phyloP scores from a whole-genome alignment of 2,329 filamentous ascomycete genomes.

The Blastomyces silverae region DNA sequence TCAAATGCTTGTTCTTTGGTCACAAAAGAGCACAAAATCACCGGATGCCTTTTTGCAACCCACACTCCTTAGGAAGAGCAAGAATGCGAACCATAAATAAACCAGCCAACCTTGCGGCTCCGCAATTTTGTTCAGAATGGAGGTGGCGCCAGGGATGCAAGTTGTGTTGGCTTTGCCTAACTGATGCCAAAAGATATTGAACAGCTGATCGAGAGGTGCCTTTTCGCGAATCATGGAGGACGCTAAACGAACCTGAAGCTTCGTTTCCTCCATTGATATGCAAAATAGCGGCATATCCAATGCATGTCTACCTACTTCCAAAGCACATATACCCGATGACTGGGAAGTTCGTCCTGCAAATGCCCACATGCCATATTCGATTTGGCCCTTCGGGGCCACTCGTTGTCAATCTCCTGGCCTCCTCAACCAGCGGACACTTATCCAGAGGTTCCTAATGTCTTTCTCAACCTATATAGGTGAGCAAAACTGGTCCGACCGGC shows the following conservation, averaged over 20 bases:
- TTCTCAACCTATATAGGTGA: not conserved
- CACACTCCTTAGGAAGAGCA: not conserved
- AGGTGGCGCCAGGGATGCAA: constrained; percentile 9
- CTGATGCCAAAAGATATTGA: not conserved
- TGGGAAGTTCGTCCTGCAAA: not conserved
- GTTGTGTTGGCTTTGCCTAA: constrained; percentile 3
- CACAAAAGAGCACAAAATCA: not conserved
- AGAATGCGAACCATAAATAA: constrained; percentile 9
- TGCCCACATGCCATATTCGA: not conserved
- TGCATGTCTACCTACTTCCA: constrained; percentile 7
- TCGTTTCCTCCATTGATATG: not conserved
- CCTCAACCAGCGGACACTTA: not conserved
- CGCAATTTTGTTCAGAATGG: constrained; percentile 3
- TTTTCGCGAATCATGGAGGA: constrained; percentile 4
- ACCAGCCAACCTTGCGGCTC: constrained; percentile 7
- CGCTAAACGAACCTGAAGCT: not conserved
- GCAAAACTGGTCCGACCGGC: not conserved
- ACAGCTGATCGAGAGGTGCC: constrained; percentile 3
- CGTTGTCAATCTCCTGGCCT: not conserved
- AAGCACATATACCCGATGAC: constrained; percentile 7
- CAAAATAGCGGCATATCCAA: constrained; percentile 3
- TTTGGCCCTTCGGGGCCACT: not conserved
- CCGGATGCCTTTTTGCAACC: constrained; percentile 11
- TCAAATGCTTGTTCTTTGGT: not conserved
- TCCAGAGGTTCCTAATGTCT: not conserved